Percentiles rank a stretch among this genome's conserved stretches.
Conservation (phyloP, 2,329 filamentous ascomycete species). For the Colletotrichum eremochloae region DNA sequence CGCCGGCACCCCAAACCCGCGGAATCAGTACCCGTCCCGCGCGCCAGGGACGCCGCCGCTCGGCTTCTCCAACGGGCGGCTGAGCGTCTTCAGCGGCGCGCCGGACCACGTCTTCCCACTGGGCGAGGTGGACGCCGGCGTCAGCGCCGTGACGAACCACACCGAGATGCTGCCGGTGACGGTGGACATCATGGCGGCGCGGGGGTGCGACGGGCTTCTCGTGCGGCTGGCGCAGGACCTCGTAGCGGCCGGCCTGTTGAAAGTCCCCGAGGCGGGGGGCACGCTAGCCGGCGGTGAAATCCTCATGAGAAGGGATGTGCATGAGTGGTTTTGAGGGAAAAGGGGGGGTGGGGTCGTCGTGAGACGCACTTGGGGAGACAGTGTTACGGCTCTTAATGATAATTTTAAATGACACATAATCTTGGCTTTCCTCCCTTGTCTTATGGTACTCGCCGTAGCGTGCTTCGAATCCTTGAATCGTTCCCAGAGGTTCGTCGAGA, state of each 20-base stretch:
- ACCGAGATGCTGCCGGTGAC: conserved; percentile 68
- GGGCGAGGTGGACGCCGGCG: conserved; percentile 52
- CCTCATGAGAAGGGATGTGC: conserved; percentile 42
- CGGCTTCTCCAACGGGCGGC: conserved; percentile 57
- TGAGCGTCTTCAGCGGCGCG: conserved; percentile 52
- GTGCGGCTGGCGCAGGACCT: conserved; percentile 66
- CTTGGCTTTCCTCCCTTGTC: background rate
- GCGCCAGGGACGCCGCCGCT: conserved; percentile 61
- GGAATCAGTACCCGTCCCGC: conserved; percentile 50
- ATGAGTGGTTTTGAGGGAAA: conserved; percentile 21
- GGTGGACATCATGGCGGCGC: conserved; percentile 68
- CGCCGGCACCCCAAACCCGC: conserved; percentile 30
- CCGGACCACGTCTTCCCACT: conserved; percentile 59
- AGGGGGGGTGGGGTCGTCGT: background rate
- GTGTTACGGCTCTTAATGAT: background rate
- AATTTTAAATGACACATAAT: background rate
- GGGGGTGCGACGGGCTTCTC: conserved; percentile 72
- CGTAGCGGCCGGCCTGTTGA: conserved; percentile 62
- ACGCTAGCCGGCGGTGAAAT: conserved; percentile 47
- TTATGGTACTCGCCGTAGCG: background rate
- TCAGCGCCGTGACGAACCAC: conserved; percentile 58
- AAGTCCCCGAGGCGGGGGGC: conserved; percentile 58
- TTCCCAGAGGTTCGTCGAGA: background rate
- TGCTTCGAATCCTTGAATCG: background rate
- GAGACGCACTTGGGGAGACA: background rate